A percentile compares a stretch with the other conserved stretches of the same genome.
Evolutionary conservation across 176 grass and related monocot genomes (phyloP).

Genomic region (Cocos nucifera): DNA sequence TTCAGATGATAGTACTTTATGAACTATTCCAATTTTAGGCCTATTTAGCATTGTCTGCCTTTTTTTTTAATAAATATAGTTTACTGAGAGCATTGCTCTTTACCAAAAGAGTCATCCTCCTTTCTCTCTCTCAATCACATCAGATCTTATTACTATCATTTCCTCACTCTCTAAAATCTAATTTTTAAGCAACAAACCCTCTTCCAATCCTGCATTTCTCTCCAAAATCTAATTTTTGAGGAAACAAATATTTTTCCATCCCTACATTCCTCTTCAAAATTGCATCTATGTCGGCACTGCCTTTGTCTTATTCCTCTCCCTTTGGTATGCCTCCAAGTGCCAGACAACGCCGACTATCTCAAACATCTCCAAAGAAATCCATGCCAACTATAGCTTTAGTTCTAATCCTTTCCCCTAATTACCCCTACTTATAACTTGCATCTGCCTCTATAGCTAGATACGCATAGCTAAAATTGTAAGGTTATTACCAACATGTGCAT

Average conservation of each 20-base stretch:
- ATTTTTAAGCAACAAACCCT: constrained; percentile 19
- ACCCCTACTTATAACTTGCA: too few species aligned
- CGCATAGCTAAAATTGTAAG: too few species aligned
- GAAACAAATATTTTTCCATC: constrained; percentile 20
- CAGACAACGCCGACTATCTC: constrained; percentile 1
- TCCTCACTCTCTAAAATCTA: constrained; percentile 16
- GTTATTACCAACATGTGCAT: too few species aligned
- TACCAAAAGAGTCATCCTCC: background rate
- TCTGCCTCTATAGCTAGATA: too few species aligned
- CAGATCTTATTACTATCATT: background rate
- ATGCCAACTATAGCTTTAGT: background rate
- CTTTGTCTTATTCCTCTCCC: constrained; percentile 72
- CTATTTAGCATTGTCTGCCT: too few species aligned
- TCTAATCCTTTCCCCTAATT: too few species aligned
- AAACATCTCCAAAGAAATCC: constrained; percentile 35
- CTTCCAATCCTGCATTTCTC: background rate
- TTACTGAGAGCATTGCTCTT: too few species aligned
- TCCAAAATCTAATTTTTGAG: constrained; percentile 27
- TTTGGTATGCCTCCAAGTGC: constrained; percentile 45
- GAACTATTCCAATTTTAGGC: too few species aligned
- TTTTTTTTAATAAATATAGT: too few species aligned
- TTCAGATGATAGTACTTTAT: too few species aligned
- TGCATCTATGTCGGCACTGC: constrained; percentile 60
- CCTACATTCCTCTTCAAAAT: constrained; percentile 13
- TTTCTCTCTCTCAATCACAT: background rate